Conservation (phyloP, 2,329 filamentous ascomycete genomes). For the Fusarium torulosum region DNA sequence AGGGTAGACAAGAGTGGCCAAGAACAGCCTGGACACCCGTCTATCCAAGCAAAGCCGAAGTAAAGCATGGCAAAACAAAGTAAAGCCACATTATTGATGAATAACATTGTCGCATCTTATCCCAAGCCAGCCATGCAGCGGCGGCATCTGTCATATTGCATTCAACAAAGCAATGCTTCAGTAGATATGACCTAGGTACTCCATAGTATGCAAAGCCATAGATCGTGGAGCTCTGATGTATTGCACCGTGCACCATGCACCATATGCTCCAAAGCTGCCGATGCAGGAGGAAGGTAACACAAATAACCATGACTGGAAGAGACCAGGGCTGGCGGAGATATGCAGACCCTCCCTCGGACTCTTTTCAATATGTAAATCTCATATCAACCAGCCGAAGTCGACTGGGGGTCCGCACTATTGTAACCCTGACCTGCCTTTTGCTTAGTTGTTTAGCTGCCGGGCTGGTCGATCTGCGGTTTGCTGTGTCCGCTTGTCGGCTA, state of each 20-base stretch:
- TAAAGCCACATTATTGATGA: constrained; percentile 35
- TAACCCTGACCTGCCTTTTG: constrained; percentile 42
- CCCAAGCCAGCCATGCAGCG: constrained; percentile 26
- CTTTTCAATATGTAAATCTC: constrained; percentile 42
- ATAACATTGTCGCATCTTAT: constrained; percentile 15
- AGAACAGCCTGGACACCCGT: constrained; percentile 34
- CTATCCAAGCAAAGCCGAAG: constrained; percentile 15
- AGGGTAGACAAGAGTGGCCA: constrained; percentile 33
- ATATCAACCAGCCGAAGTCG: constrained; percentile 35
- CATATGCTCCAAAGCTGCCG: constrained; percentile 43
- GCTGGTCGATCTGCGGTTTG: constrained; percentile 48
- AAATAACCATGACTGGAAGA: constrained; percentile 32
- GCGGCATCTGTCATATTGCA: constrained; percentile 36
- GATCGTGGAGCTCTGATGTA: constrained; percentile 39
- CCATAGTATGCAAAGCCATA: constrained; percentile 11
- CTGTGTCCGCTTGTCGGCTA: constrained; percentile 32
- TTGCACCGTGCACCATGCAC: constrained; percentile 47
- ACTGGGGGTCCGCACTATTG: constrained; percentile 41
- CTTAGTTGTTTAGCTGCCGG: constrained; percentile 43
- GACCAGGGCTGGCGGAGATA: constrained; percentile 44
- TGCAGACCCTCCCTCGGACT: constrained; percentile 38
- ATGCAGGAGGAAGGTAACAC: constrained; percentile 43
- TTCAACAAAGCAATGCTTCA: constrained; percentile 19
- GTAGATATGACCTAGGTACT: constrained; percentile 19
- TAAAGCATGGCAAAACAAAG: constrained; percentile 10